Percentiles rank a stretch among this genome's conserved stretches.
Evolutionary conservation across 495 filamentous ascomycete genomes (phyloP).

Genomic region (Bathelium albidoporum): DNA sequence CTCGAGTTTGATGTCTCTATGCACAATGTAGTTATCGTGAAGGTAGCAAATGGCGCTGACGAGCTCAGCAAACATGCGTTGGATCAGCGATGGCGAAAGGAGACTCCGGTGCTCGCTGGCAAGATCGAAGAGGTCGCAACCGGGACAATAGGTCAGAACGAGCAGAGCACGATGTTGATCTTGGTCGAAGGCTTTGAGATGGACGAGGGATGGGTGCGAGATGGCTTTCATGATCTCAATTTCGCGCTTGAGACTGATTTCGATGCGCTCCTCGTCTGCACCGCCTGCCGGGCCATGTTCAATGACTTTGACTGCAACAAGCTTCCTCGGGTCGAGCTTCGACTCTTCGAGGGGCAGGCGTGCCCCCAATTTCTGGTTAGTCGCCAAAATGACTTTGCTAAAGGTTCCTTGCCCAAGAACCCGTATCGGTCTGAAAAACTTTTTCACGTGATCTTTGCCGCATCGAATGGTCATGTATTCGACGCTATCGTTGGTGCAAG

Average conservation of each 20-base stretch:
- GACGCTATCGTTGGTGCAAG: conserved; percentile 35
- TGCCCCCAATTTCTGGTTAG: conserved; percentile 38
- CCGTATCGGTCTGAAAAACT: conserved; percentile 65
- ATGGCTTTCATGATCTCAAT: conserved; percentile 82
- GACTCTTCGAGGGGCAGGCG: conserved; percentile 27
- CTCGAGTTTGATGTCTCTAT: conserved; percentile 95
- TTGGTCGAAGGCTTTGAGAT: conserved; percentile 78
- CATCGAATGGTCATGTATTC: conserved; percentile 56
- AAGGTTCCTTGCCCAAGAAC: conserved; percentile 88
- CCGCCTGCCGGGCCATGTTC: conserved; percentile 89
- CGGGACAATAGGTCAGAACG: conserved; percentile 83
- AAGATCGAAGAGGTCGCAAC: conserved; percentile 90
- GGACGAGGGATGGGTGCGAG: conserved; percentile 78
- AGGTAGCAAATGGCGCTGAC: conserved; percentile 78
- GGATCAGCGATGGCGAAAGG: conserved; percentile 57
- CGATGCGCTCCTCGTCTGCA: conserved; percentile 77
- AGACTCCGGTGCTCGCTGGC: conserved; percentile 57
- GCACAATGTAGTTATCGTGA: conserved; percentile 76
- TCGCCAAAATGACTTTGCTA: conserved; percentile 84
- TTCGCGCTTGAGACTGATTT: conserved; percentile 87
- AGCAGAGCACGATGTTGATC: conserved; percentile 71
- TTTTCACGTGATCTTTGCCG: conserved; percentile 44
- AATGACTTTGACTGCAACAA: conserved; percentile 92
- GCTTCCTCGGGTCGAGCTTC: conserved; percentile 46
- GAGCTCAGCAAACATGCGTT: conserved; percentile 83